Evolutionary conservation across 2,329 filamentous ascomycete genomes (phyloP), one percentile per base, ranked within the genome.

Genomic region (Gremmenia infestans): DNA sequence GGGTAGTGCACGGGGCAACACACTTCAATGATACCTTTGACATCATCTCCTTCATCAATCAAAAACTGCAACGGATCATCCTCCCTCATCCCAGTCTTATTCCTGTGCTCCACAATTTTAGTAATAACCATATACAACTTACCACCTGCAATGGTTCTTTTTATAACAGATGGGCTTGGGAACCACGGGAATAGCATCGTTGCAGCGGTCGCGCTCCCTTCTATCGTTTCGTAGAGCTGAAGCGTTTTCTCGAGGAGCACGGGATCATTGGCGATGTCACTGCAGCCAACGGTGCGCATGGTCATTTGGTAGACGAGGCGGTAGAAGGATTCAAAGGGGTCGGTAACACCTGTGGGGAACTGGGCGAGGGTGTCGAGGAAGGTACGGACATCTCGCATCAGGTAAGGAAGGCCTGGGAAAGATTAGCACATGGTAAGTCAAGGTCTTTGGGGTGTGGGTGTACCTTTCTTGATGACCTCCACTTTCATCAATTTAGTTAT

Each of bases 301-400:
- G 79, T 83, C n/a, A 84, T 72, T 63, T 77, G 73, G 66, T 78
- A 84, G 1, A 83, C 73, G 53, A 81, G 70, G 5, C 71, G 66
- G 63, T 81, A 81, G 48, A 83, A 71, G 63, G 73, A 73, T 37
- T 81, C 73, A 62, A 83, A 83, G 0, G 81, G 80, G 58, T 83
- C 74, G 7, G 78, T 77, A 5, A 74, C 66, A 8, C 70, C 70
- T 7, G 61, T 62, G 5, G 68, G 61, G 35, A 70, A 64, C 2
- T 53, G 7, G 7, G 66, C 68, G 8, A 81, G 70, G 4, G 58
- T 60, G 12, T 76, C 69, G 17, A 79, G 67, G 0, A 68, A 67
- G 4, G 62, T 55, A 7, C 72, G 65, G 17, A 73, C 67, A 67
- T 81, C 79, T 19, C 69, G 61, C 6, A 78, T 68, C 5, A 84